Evolutionary conservation across 345 rosid species (phyloP).

Genomic region (Populus deltoides): DNA sequence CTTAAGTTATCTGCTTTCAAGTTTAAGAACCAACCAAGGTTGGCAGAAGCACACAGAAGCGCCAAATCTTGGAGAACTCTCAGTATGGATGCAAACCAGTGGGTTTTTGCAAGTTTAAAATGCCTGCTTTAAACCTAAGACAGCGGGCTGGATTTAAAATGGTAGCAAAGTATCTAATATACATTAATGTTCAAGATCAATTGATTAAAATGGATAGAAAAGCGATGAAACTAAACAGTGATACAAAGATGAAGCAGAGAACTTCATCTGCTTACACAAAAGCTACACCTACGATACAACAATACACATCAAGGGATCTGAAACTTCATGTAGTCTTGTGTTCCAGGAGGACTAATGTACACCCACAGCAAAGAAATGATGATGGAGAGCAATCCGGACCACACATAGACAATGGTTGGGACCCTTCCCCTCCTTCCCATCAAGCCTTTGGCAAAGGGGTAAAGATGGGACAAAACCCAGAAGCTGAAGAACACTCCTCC

Average conservation of each 20-base stretch:
- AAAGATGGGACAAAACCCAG: conserved; percentile 74
- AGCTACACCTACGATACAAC: neutral
- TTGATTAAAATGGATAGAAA: conserved; percentile 6
- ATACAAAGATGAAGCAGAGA: conserved; percentile 36
- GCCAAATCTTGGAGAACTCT: neutral
- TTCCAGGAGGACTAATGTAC: conserved; percentile 63
- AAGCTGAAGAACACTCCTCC: conserved; percentile 88
- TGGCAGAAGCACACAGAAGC: neutral
- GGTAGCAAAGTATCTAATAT: neutral
- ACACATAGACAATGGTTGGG: conserved; percentile 69
- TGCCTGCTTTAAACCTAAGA: neutral
- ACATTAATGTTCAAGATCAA: neutral
- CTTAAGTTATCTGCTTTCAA: neutral
- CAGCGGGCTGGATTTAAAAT: neutral
- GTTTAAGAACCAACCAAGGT: neutral
- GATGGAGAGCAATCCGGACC: conserved; percentile 72
- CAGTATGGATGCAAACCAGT: neutral
- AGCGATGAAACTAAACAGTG: neutral
- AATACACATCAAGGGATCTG: conserved; percentile 41
- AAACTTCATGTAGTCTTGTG: conserved; percentile 42
- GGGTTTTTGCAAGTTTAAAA: neutral
- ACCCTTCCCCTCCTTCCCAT: conserved; percentile 82
- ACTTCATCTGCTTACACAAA: conserved; percentile 22
- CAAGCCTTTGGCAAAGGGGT: conserved; percentile 74
- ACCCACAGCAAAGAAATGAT: conserved; percentile 70